These are phyloP conservation scores for Fraxinus excelsior DNA, from an alignment of 257 asterid species.

Conservation along the genomic window DNA sequence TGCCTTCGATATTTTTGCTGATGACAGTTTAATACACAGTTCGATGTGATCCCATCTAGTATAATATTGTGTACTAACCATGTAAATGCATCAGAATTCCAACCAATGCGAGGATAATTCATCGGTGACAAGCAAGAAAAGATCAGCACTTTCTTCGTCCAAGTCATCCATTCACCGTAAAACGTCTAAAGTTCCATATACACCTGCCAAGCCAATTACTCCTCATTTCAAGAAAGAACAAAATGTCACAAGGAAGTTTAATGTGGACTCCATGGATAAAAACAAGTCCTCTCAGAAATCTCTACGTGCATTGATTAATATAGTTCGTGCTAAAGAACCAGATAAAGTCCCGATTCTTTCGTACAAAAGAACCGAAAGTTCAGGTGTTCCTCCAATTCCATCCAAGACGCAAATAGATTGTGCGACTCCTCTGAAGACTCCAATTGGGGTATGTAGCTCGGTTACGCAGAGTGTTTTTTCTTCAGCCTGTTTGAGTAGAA, in stretches of 20 bases:
- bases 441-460: slow-evolving; percentile 30
- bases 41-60: neutral
- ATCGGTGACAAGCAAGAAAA: slow-evolving; percentile 56
- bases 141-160: slow-evolving; percentile 46
- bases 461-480: too few species aligned
- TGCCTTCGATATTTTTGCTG: too few species aligned
- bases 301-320: slow-evolving; percentile 43
- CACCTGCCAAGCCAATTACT: slow-evolving; percentile 49
- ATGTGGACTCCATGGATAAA: slow-evolving; percentile 33
- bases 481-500: too few species aligned
- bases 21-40: too few species aligned
- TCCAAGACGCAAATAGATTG: slow-evolving; percentile 36
- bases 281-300: slow-evolving; percentile 53
- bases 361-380: slow-evolving; percentile 36
- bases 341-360: slow-evolving; percentile 33
- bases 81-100: slow-evolving; percentile 38
- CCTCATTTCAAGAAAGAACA: slow-evolving; percentile 52
- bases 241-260: slow-evolving; percentile 34
- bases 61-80: neutral
- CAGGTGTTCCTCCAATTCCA: slow-evolving; percentile 30
- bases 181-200: slow-evolving; percentile 41
- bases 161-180: slow-evolving; percentile 50
- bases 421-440: slow-evolving; percentile 64
- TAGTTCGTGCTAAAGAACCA: slow-evolving; percentile 48
- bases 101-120: slow-evolving; percentile 43